Evolutionary conservation across 78 protist genomes (phyloP).

Genomic region (Polysphondylium violaceum): DNA sequence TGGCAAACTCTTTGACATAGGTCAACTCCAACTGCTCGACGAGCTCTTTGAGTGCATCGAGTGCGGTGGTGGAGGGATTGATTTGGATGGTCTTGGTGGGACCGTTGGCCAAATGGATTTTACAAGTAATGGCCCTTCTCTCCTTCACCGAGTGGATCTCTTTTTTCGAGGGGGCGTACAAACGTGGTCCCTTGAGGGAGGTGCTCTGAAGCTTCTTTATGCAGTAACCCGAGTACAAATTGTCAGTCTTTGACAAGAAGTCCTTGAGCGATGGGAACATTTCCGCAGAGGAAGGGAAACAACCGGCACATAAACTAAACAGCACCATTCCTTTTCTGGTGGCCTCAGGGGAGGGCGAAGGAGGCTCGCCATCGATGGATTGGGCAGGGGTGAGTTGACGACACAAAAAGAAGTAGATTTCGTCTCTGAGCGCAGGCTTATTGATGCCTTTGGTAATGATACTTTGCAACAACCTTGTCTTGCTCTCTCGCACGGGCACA

Average conservation of each 20-base stretch:
- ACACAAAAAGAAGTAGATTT: slow-evolving; percentile 51
- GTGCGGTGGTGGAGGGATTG: slow-evolving; percentile 60
- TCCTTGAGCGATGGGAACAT: slow-evolving; percentile 49
- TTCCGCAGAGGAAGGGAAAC: slow-evolving; percentile 68
- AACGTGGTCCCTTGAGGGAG: slow-evolving; percentile 60
- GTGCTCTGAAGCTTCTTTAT: slow-evolving; percentile 48
- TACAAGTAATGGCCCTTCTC: slow-evolving; percentile 3
- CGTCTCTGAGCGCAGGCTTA: slow-evolving; percentile 50
- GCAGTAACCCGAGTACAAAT: slow-evolving; percentile 19
- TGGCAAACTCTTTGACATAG: slow-evolving; percentile 71
- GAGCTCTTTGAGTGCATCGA: slow-evolving; percentile 41
- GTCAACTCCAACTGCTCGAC: slow-evolving; percentile 27
- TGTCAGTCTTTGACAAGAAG: slow-evolving; percentile 19
- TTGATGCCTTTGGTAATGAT: slow-evolving; percentile 47
- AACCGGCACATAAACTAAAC: slow-evolving; percentile 72
- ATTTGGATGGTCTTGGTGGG: slow-evolving; percentile 39
- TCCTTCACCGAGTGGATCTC: slow-evolving; percentile 61
- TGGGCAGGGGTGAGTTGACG: slow-evolving; percentile 35
- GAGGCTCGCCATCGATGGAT: no score
- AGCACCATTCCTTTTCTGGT: slow-evolving; percentile 66
- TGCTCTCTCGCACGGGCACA: slow-evolving; percentile 41
- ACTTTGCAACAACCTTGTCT: slow-evolving; percentile 58
- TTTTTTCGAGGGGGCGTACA: slow-evolving; percentile 48
- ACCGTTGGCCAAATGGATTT: slow-evolving; percentile 68
- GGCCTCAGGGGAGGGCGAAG: not conserved